phyloP scores from a whole-genome alignment of 352 stramenopile genomes.

The Globisporangium cylindrosporum region DNA sequence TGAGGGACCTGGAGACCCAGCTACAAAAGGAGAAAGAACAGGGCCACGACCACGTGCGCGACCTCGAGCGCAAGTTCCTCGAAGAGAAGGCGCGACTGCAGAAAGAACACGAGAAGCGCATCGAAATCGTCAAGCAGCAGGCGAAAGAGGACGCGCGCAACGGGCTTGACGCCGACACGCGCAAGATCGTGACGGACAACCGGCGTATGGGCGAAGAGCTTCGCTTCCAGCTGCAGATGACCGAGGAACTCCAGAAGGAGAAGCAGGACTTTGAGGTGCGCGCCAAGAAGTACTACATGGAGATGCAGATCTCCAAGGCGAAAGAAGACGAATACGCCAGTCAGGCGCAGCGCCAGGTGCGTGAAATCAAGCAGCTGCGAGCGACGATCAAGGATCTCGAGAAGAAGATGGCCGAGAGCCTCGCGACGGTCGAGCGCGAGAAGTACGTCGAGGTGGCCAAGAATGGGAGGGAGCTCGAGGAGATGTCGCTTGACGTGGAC shows the following conservation, averaged over 20 bases:
- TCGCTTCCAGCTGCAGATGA: conserved; percentile 90
- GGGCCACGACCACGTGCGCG: conserved; percentile 48
- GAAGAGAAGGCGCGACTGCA: conserved; percentile 80
- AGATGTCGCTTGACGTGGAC: conserved; percentile 83
- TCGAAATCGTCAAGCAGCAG: conserved; percentile 84
- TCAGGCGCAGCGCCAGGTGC: conserved; percentile 69
- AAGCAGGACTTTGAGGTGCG: conserved; percentile 65
- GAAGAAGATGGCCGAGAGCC: conserved; percentile 61
- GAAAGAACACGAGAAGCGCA: conserved; percentile 85
- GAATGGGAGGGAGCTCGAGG: conserved; percentile 67
- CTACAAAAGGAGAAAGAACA: conserved; percentile 55
- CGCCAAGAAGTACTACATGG: conserved; percentile 55
- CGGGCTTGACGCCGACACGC: conserved; percentile 87
- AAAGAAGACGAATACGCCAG: conserved; percentile 89
- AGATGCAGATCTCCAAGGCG: conserved; percentile 73
- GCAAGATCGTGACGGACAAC: conserved; percentile 92
- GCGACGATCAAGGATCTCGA: conserved; percentile 73
- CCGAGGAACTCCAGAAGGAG: conserved; percentile 84
- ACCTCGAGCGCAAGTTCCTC: conserved; percentile 86
- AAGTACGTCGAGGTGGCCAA: conserved; percentile 46
- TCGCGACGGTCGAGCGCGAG: conserved; percentile 69
- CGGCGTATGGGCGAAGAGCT: conserved; percentile 91
- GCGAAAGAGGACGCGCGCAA: conserved; percentile 89
- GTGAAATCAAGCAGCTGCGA: conserved; percentile 73
- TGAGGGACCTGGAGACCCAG: conserved; percentile 61